Conservation (phyloP, 1,139 yeast species). For the Kodamaea derodonti region DNA sequence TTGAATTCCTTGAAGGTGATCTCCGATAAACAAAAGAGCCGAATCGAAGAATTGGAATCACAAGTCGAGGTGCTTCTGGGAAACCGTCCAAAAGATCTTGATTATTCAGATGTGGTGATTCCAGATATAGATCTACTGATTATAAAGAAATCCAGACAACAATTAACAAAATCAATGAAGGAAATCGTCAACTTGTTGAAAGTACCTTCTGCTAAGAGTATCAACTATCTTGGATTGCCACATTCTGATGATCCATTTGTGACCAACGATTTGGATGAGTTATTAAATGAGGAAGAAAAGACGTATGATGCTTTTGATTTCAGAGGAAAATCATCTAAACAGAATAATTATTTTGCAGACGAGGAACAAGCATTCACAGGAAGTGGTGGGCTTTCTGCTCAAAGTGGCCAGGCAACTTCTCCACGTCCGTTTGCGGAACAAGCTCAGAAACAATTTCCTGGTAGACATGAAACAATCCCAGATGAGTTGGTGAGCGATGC, state of each 20-base stretch:
- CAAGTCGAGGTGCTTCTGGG: constrained; percentile 6
- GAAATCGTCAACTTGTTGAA: constrained; percentile 40
- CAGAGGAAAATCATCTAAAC: constrained; percentile 8
- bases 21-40: constrained; percentile 32
- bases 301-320: constrained; percentile 10
- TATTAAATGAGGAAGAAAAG: constrained; percentile 9
- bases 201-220: constrained; percentile 27
- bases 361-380: constrained; percentile 6
- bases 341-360: constrained; percentile 12
- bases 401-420: not conserved
- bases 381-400: not conserved
- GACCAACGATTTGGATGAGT: constrained; percentile 13
- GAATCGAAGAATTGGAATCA: constrained; percentile 27
- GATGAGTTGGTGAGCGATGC: constrained; percentile 14
- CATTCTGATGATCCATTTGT: constrained; percentile 8
- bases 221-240: constrained; percentile 20
- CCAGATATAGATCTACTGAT: constrained; percentile 41
- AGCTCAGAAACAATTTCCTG: not conserved
- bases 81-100: not conserved
- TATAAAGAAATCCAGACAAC: constrained; percentile 37
- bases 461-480: not conserved
- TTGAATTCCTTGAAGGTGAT: constrained; percentile 40
- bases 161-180: constrained; percentile 38
- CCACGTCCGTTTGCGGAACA: not conserved
- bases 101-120: constrained; percentile 13